Evolutionary conservation across 306 rosid species (phyloP).

Genomic region (Hippophae gyantsensis): DNA sequence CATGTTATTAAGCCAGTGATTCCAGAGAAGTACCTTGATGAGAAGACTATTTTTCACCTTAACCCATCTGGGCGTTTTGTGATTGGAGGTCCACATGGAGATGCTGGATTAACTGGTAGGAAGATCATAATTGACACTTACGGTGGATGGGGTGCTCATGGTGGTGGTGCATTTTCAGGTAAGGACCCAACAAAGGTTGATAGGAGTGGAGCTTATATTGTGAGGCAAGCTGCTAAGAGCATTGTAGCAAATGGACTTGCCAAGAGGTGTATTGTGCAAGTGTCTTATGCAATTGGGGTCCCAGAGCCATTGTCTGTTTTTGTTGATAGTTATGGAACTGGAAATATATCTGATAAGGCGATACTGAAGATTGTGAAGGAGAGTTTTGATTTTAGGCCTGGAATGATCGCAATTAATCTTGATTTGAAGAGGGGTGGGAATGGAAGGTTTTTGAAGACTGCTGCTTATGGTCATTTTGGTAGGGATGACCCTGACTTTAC

Average conservation of each 20-base stretch:
- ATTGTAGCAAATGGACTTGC: constrained; percentile 78
- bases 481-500: constrained; percentile 78
- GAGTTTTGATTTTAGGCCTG: constrained; percentile 82
- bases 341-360: constrained; percentile 74
- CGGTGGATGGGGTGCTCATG: constrained; percentile 90
- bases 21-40: constrained; percentile 73
- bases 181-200: constrained; percentile 87
- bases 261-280: constrained; percentile 81
- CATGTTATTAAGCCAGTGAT: constrained; percentile 81
- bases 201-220: constrained; percentile 88
- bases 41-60: constrained; percentile 75
- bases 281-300: constrained; percentile 80
- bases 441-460: constrained; percentile 79
- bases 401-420: constrained; percentile 72
- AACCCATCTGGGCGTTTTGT: constrained; percentile 89
- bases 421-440: constrained; percentile 85
- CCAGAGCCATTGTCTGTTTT: constrained; percentile 81
- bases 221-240: constrained; percentile 87
- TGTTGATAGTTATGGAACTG: constrained; percentile 62
- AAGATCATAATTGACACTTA: constrained; percentile 79
- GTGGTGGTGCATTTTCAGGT: constrained; percentile 83
- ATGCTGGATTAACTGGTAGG: constrained; percentile 75
- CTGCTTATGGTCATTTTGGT: constrained; percentile 88
- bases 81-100: constrained; percentile 84
- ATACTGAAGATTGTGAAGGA: constrained; percentile 76